Percentiles rank a stretch among this genome's conserved stretches.
Conservation (phyloP, 1,284 basidiomycete genomes). For the Porodaedalea pini region DNA sequence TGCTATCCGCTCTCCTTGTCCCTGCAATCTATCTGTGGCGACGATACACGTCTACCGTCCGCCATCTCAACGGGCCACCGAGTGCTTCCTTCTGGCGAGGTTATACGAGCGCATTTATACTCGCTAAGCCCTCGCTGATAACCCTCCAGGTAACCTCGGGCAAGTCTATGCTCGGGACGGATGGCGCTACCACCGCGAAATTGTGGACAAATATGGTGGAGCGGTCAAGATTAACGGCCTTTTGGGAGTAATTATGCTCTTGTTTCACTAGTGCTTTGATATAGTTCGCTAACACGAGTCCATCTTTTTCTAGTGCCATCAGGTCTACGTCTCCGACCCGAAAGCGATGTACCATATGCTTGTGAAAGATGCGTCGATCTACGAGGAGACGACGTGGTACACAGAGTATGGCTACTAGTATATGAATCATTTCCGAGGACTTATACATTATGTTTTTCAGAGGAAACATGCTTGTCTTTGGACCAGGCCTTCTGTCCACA, state of each 20-base stretch:
- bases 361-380: slow-evolving; percentile 20
- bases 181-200: slow-evolving; percentile 18
- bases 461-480: slow-evolving; percentile 21
- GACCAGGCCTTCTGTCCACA: slow-evolving; percentile 20
- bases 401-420: slow-evolving; percentile 12
- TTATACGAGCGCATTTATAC: neutral
- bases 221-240: slow-evolving; percentile 20
- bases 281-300: neutral
- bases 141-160: slow-evolving; percentile 18
- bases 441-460: neutral
- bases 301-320: slow-evolving; percentile 12
- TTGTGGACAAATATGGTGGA: slow-evolving; percentile 21
- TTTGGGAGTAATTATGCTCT: slow-evolving; percentile 16
- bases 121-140: neutral
- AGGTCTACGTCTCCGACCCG: slow-evolving; percentile 21
- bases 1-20: slow-evolving; percentile 6
- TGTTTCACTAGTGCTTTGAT: neutral
- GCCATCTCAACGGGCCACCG: slow-evolving; percentile 16
- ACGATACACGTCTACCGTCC: slow-evolving; percentile 14
- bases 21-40: slow-evolving; percentile 17
- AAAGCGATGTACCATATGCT: slow-evolving; percentile 20
- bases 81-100: slow-evolving; percentile 18
- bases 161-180: slow-evolving; percentile 19
- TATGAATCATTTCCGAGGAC: neutral
- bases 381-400: slow-evolving; percentile 21